phyloP scores from a whole-genome alignment of 306 rosid species.

The Oemleria cerasiformis region DNA sequence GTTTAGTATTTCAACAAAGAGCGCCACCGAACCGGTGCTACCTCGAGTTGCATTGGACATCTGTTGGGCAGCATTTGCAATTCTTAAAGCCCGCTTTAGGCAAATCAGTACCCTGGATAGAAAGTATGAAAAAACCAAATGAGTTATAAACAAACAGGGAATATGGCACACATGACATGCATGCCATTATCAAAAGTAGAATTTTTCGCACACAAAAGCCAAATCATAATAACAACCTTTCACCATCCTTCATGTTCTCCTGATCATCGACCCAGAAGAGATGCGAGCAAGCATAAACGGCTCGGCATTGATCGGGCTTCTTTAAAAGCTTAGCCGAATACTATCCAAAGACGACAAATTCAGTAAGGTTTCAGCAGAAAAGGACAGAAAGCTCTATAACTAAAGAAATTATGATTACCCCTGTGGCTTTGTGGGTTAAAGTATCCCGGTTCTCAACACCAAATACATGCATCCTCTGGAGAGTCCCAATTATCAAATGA shows the following conservation, averaged over 20 bases:
- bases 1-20: constrained; percentile 88
- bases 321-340: constrained; percentile 96
- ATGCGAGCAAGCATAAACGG: constrained; percentile 90
- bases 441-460: constrained; percentile 99
- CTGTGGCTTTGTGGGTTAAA: constrained; percentile 98
- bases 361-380: constrained; percentile 14
- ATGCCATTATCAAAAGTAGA: constrained; percentile 9
- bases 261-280: constrained; percentile 93
- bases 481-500: constrained; percentile 95
- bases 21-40: constrained; percentile 73
- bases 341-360: constrained; percentile 35
- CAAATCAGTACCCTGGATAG: constrained; percentile 72
- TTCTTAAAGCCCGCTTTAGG: constrained; percentile 86
- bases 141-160: constrained; percentile 4
- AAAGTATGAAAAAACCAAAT: constrained; percentile 7
- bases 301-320: constrained; percentile 96
- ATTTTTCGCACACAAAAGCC: background rate
- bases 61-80: constrained; percentile 94
- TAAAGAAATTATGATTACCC: constrained; percentile 56
- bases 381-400: constrained; percentile 6
- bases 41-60: constrained; percentile 85
- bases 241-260: constrained; percentile 90
- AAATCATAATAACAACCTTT: constrained; percentile 58
- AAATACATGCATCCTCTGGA: constrained; percentile 97
- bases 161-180: background rate